Evolutionary conservation across 495 filamentous ascomycete species (phyloP), one percentile per base, ranked within the genome.

Genomic region (Aspergillus ostianus): DNA sequence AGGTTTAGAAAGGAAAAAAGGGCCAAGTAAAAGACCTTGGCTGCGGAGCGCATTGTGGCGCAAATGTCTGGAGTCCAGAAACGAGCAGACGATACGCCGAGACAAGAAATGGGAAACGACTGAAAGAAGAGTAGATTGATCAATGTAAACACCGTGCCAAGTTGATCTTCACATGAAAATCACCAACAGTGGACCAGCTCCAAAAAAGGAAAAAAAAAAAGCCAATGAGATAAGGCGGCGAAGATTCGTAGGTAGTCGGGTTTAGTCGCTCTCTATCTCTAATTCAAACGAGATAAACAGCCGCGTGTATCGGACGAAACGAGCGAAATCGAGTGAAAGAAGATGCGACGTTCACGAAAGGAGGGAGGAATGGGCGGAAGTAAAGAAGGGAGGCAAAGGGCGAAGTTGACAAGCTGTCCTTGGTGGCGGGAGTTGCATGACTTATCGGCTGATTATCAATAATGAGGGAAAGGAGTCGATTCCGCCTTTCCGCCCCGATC

Each of bases 21-120:
- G 52, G 90, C 88, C 64, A 92, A 76, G 73, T 87, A 92, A 72
- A 93, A 92, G 20, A 85, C 74, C 65, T 82, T 83, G 54, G 84
- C 80, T 47, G 86, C 84, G 56, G 87, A 78, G 65, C 81, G 87
- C 89, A 91, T 92, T 17, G 68, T 73, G 48, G 18, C 36, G 36
- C 36, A 41, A 41, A 41, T 1, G 36, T 45, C 47, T 30, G 55
- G 45, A 12, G 10, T 17, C 3, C 8, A 29, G 26, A 21, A 8
- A 20, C 8, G 27, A 26, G 12, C 29, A n/a, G 47, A 41, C 2
- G 19, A 23, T 10, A 8, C 8, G 20, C 20, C 32, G 27, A 50
- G 50, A n/a, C 8, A 26, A 32, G 21, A 20, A 27, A 27, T 4
- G 19, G 30, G 36, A 36, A 54, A 54, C 44, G 30, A 41, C 19